Conservation (phyloP, 139 green algal species). For the Pedinophyceae sp. region DNA sequence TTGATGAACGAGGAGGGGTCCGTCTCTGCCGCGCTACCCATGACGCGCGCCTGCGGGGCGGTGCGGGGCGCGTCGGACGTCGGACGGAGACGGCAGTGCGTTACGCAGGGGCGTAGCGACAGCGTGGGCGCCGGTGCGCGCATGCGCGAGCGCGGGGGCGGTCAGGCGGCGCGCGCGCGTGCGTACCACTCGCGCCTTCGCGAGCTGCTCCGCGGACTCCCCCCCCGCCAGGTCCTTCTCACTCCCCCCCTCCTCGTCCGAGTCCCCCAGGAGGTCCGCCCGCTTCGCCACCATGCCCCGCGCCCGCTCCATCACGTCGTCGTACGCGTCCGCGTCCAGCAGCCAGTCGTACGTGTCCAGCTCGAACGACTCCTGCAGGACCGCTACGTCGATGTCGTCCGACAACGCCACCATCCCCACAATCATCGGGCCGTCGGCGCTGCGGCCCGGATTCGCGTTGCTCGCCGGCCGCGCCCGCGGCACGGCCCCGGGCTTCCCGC, state of each 20-base stretch:
- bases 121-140: no score
- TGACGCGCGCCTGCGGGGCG: not conserved
- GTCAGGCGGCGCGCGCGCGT: no score
- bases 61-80: no score
- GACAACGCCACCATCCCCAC: conserved; percentile 35
- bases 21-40: not conserved
- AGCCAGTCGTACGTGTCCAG: conserved; percentile 43
- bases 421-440: conserved; percentile 21
- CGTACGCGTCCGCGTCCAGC: conserved; percentile 28
- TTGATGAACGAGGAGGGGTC: not conserved
- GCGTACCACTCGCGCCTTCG: not conserved
- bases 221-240: not conserved
- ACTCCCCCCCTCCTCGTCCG: conserved; percentile 1
- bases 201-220: not conserved
- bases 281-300: conserved; percentile 6
- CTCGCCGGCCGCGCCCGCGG: no score
- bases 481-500: no score
- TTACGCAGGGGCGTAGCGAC: no score
- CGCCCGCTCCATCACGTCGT: conserved; percentile 11
- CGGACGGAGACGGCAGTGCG: no score
- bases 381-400: conserved; percentile 24
- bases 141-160: no score
- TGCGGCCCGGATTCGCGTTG: no score
- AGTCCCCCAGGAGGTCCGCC: not conserved
- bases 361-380: conserved; percentile 34